Evolutionary conservation across 2,329 filamentous ascomycete species (phyloP).

Genomic region (Fusarium poae): DNA sequence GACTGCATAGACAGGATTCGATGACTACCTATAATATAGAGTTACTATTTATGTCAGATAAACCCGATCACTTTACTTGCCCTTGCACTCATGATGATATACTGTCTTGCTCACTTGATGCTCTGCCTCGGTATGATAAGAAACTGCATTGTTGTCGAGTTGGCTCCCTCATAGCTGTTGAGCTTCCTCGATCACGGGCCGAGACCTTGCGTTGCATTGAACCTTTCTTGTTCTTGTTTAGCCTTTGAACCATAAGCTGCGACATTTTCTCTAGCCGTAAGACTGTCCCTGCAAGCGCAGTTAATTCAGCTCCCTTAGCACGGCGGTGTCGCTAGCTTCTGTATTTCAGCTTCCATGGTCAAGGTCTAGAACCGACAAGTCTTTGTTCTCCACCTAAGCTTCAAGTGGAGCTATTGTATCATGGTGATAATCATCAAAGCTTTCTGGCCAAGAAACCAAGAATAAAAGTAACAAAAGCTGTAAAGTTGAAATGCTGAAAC

Average conservation of each 20-base stretch:
- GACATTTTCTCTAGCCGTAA: neutral
- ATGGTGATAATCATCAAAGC: conserved; percentile 6
- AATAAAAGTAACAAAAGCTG: neutral
- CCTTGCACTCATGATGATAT: neutral
- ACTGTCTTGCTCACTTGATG: neutral
- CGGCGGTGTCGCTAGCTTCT: conserved; percentile 32
- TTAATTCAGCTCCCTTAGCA: conserved; percentile 28
- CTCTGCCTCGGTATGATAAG: neutral
- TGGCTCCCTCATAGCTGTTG: conserved; percentile 25
- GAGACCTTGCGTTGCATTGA: neutral
- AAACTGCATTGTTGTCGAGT: neutral
- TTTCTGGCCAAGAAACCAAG: neutral
- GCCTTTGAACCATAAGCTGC: neutral
- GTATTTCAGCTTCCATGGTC: conserved; percentile 10
- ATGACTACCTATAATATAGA: conserved; percentile 2
- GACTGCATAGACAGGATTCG: conserved; percentile 3
- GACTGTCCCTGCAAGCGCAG: conserved; percentile 8
- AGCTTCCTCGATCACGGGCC: neutral
- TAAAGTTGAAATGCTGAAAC: conserved; percentile 13
- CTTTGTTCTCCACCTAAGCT: conserved; percentile 18
- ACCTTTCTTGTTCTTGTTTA: conserved; percentile 30
- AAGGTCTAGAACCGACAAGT: conserved; percentile 6
- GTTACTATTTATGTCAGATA: conserved; percentile 10
- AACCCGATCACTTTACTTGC: neutral
- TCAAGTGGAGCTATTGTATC: conserved; percentile 6